Percentiles rank a stretch among this genome's conserved stretches.
These are phyloP conservation scores for Phytophthora colocasiae DNA, from an alignment of 352 stramenopile species.

Conservation along the genomic window DNA sequence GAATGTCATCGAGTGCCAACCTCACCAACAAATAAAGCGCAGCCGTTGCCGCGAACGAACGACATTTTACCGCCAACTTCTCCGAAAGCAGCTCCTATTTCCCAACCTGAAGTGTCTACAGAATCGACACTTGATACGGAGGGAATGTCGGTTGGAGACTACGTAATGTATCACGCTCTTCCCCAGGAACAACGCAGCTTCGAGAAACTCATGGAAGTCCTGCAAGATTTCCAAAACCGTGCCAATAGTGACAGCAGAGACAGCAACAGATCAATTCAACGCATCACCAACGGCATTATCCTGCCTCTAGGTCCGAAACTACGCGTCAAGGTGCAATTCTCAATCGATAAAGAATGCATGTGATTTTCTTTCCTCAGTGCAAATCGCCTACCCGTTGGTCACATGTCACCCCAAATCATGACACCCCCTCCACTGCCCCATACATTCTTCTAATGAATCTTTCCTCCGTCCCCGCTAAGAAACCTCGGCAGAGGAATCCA, in stretches of 20 bases:
- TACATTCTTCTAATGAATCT: constrained; percentile 4
- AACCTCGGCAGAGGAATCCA: constrained; percentile 14
- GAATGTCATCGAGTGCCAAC: constrained; percentile 15
- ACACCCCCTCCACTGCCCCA: not conserved
- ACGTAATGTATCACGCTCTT: constrained; percentile 58
- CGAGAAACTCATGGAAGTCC: constrained; percentile 61
- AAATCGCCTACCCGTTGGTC: constrained; percentile 57
- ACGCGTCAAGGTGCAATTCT: constrained; percentile 60
- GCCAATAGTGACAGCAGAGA: too few species aligned
- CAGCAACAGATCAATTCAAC: constrained; percentile 4
- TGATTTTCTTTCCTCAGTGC: constrained; percentile 5
- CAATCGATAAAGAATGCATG: constrained; percentile 20
- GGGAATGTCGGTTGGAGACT: constrained; percentile 47
- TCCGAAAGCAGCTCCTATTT: constrained; percentile 2
- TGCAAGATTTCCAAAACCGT: constrained; percentile 42
- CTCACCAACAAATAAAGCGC: constrained; percentile 2
- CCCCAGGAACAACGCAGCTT: constrained; percentile 55
- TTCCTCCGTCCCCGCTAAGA: constrained; percentile 12
- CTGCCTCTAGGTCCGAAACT: constrained; percentile 48
- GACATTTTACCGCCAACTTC: not conserved
- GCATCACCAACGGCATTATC: constrained; percentile 49
- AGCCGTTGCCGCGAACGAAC: not conserved
- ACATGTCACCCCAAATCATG: not conserved
- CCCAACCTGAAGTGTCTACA: not conserved
- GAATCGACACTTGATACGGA: not conserved